phyloP scores from a whole-genome alignment of 2,329 filamentous ascomycete genomes.

The Monilinia vaccinii-corymbosi region DNA sequence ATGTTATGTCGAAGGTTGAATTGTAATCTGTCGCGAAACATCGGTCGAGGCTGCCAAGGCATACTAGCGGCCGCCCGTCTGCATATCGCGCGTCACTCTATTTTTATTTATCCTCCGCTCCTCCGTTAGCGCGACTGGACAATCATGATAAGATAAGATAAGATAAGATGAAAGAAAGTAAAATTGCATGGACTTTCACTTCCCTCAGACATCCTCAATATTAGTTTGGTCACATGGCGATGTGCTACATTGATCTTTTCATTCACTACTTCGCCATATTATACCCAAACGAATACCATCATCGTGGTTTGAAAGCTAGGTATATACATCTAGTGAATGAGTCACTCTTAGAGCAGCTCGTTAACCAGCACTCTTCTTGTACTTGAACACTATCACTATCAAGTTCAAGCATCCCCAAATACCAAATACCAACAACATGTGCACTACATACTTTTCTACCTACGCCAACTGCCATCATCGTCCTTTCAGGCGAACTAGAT shows the following conservation, averaged over 20 bases:
- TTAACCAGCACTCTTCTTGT: not conserved
- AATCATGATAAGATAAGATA: not conserved
- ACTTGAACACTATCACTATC: not conserved
- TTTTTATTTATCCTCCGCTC: not conserved
- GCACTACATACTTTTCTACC: constrained; percentile 2
- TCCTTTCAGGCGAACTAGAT: not conserved
- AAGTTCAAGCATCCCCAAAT: not conserved
- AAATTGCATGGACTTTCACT: not conserved
- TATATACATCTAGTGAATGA: not conserved
- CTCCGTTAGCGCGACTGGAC: not conserved
- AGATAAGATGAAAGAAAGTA: not conserved
- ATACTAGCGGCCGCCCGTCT: not conserved
- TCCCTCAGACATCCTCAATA: not conserved
- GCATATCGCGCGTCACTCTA: not conserved
- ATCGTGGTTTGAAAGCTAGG: not conserved
- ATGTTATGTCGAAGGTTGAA: not conserved
- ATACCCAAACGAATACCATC: not conserved
- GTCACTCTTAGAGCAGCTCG: no score
- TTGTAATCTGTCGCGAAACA: not conserved
- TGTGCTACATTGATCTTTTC: not conserved
- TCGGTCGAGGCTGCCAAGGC: not conserved
- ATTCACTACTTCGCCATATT: not conserved
- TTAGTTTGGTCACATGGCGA: not conserved
- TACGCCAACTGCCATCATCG: constrained; percentile 5
- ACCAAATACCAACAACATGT: not conserved